Percentiles rank a stretch among this genome's conserved stretches.
These are phyloP conservation scores for Talaromyces sp. DNA, from an alignment of 2,329 filamentous ascomycete genomes.

Conservation along the genomic window DNA sequence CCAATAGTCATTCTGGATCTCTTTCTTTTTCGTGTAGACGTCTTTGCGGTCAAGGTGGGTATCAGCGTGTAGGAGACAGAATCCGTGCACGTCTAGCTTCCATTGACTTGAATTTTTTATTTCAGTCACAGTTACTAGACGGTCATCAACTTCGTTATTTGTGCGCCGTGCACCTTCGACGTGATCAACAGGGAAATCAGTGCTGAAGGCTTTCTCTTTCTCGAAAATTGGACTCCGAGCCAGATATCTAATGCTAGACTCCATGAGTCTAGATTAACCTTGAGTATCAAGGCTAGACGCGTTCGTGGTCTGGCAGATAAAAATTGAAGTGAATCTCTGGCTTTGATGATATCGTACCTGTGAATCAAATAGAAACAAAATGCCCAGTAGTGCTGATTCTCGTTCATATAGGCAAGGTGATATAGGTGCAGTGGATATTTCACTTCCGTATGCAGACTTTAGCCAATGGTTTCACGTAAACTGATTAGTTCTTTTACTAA, in stretches of 20 bases:
- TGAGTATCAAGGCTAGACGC: not conserved
- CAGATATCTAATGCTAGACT: slow-evolving; percentile 1
- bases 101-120: slow-evolving; percentile 1
- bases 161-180: slow-evolving; percentile 3
- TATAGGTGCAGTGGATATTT: no score
- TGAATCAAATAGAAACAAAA: not conserved
- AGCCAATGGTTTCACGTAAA: no score
- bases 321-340: not conserved
- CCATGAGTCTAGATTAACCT: not conserved
- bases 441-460: no score
- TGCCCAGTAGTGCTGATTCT: not conserved
- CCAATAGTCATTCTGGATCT: slow-evolving; percentile 1
- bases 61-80: slow-evolving; percentile 1
- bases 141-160: slow-evolving; percentile 2
- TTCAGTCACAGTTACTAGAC: not conserved
- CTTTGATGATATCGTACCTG: no score
- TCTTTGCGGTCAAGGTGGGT: slow-evolving; percentile 4
- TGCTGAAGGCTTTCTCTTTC: slow-evolving; percentile 5
- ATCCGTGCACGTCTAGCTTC: slow-evolving; percentile 5
- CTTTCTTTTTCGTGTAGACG: slow-evolving; percentile 2
- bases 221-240: slow-evolving; percentile 4
- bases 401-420: not conserved
- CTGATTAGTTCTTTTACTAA: no score
- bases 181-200: slow-evolving; percentile 4
- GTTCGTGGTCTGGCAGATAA: not conserved